Evolutionary conservation across 2,329 filamentous ascomycete genomes (phyloP), one percentile per base, ranked within the genome.

Genomic region (Chrysoporthe puriensis): DNA sequence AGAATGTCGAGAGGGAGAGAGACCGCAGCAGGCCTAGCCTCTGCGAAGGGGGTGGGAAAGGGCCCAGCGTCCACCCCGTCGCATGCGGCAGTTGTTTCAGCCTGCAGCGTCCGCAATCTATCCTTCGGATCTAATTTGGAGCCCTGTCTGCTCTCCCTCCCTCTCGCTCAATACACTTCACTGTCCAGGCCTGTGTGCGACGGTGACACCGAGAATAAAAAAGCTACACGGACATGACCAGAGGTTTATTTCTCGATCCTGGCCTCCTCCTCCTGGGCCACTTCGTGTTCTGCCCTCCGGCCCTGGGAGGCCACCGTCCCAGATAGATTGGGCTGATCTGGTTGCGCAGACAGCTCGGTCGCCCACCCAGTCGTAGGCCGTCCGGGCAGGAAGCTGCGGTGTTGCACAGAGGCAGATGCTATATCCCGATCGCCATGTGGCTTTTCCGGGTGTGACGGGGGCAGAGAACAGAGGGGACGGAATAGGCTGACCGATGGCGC

Each of bases 61-160:
- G 34, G 48, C 16, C 48, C 8, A 58, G 1, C 18, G 56, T 16
- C 40, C 36, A 16, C 5, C n/a, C 21, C 21, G 36, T 46, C n/a
- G 56, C 63, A 66, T 66, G 63, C 66, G 66, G 66, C 63, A 66
- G 43, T 68, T 68, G 66, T 68, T 63, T 68, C 66, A 66, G 66
- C 32, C 44, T 50, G 44, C 26, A 58, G 42, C 61, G 34, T 62
- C 63, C 52, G 52, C 34, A 46, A 18, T 66, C 48, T 61, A 42
- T 44, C 58, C 50, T 18, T 36, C 34, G 44, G 62, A 7, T 50
- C 34, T 68, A 21, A 46, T 66, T 62, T 44, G 36, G 43, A 13
- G 16, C 14, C 34, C n/a, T 7, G 26, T 26, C 26, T 18, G 9
- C 40, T 50, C 43, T 43, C 16, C 52, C 13, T 52, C 14, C 16